A percentile compares a stretch with the other conserved stretches of the same genome.
Conservation (phyloP, 257 asterid genomes). For the Penstemon davidsonii region DNA sequence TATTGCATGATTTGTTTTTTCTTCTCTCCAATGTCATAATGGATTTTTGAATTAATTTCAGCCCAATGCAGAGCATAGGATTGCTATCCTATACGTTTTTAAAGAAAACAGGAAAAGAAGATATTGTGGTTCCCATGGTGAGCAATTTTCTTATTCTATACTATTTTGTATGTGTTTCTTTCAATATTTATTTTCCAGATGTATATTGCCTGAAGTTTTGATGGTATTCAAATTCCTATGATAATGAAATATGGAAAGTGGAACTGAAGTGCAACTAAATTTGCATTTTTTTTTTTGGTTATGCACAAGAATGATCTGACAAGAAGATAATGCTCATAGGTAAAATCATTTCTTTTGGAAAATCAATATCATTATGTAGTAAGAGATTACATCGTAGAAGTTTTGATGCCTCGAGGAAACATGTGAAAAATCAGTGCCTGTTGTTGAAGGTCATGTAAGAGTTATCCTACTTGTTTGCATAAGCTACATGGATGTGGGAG, state of each 20-base stretch:
- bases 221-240: background rate
- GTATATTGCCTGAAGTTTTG: background rate
- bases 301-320: slow-evolving; percentile 3
- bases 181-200: slow-evolving; percentile 1
- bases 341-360: background rate
- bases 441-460: too few species aligned
- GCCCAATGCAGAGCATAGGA: slow-evolving; percentile 87
- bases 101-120: slow-evolving; percentile 84
- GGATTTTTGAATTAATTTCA: slow-evolving; percentile 30
- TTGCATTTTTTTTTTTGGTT: slow-evolving; percentile 18
- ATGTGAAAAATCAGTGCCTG: background rate
- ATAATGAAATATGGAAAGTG: background rate
- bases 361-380: background rate
- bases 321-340: background rate
- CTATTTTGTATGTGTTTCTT: slow-evolving; percentile 6
- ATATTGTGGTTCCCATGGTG: slow-evolving; percentile 90
- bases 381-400: background rate
- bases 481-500: background rate
- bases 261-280: slow-evolving; percentile 4
- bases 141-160: slow-evolving; percentile 23
- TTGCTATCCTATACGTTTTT: slow-evolving; percentile 81
- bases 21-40: background rate
- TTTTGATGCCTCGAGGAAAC: slow-evolving; percentile 7
- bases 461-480: background rate
- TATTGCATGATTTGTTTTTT: slow-evolving; percentile 19